Conservation (phyloP, 306 rosid species). For the Acacia acuminata region DNA sequence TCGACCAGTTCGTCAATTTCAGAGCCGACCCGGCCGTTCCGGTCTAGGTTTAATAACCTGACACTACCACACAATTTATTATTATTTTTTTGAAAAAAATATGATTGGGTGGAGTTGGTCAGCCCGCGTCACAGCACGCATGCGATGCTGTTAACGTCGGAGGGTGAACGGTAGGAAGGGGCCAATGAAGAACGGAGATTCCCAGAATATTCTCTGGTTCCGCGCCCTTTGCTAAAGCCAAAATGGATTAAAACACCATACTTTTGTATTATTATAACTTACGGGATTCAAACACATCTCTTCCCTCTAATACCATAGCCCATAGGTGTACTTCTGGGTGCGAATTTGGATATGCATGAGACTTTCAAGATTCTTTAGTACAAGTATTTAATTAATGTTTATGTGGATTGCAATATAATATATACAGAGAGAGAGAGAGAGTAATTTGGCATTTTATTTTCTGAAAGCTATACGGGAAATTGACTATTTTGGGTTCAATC, state of each 20-base stretch:
- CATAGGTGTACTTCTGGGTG: background rate
- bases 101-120: background rate
- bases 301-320: background rate
- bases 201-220: constrained; percentile 18
- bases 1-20: too few species aligned
- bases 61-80: too few species aligned
- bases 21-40: too few species aligned
- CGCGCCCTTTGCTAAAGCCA: background rate
- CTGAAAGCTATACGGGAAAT: too few species aligned
- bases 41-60: too few species aligned
- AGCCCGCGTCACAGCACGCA: background rate
- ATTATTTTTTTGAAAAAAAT: background rate
- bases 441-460: background rate
- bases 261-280: background rate
- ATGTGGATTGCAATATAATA: too few species aligned
- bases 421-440: too few species aligned
- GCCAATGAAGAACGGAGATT: constrained; percentile 15
- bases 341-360: background rate
- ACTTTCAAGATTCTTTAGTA: background rate
- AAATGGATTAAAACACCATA: background rate
- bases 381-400: background rate
- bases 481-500: too few species aligned
- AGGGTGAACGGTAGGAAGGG: background rate
- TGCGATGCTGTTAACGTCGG: background rate
- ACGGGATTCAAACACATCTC: background rate